Base-by-base conservation (phyloP, 148 eudicot species). In the Camellia granthamiana region DNA sequence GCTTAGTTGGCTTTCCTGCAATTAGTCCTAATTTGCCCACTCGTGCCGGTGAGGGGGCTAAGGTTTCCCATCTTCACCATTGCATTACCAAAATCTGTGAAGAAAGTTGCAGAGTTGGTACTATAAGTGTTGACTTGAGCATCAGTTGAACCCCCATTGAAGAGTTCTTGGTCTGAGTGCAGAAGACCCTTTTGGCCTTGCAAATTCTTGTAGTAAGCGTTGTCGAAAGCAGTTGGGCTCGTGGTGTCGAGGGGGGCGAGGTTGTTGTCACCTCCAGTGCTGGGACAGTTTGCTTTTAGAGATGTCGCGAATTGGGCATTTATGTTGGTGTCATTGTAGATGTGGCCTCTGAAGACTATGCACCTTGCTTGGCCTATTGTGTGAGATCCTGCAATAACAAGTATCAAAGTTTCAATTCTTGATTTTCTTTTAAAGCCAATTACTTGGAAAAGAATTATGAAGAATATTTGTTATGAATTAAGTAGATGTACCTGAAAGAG, bases 81-180 rank as follows among this genome's bases (percentile, higher is more conserved):
- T 1, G 91, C 94, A 71, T 69, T 78, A 0, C 85, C 86, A 67
- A 93, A 93, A 72, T 91, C 97, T 0, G 83, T 78, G 80, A 81
- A 83, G 77, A 93, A 93, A 0, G 91, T 59, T 0, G 87, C 75
- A 0, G 86, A 80, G 71, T 84, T 90, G 0, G 88, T 60, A 38
- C 81, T 80, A 61, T 93, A 93, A 2, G 81, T 55, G 8, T 81
- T 70, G 11, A 93, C 94, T 64, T 66, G 84, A 44, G 89, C 79
- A 77, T 93, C 91, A 0, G 91, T 88, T 19, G 93, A 86, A 3
- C 92, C 97, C 0, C 81, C 81, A 3, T 63, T 84, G 65, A 66
- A 93, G 49, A 93, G 84, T 59, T 88, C 74, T 67, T 93, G 97
- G 61, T 93, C 97, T 0, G 97, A 91, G 73, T 91, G 94, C 21